Percentiles rank a stretch among this genome's conserved stretches.
Evolutionary conservation across 768 basidiomycete genomes (phyloP).

Genomic region (Tulasnella sp.): DNA sequence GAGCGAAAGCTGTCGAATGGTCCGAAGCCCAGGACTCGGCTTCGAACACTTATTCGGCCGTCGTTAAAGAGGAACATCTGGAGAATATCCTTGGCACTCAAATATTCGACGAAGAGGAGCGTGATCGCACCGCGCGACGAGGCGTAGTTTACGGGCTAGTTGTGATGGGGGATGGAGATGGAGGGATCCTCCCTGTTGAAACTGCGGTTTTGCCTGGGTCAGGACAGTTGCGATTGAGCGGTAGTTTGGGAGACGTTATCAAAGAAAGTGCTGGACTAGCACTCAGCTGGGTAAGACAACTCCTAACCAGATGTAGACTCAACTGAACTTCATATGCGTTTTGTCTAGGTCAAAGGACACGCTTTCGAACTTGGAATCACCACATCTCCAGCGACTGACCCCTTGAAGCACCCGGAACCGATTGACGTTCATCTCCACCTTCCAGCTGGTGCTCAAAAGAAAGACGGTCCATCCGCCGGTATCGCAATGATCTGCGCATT

Average conservation of each 20-base stretch:
- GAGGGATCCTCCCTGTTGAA: constrained; percentile 77
- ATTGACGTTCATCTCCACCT: constrained; percentile 84
- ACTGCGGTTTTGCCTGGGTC: constrained; percentile 65
- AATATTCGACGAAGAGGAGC: constrained; percentile 58
- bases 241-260: constrained; percentile 76
- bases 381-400: constrained; percentile 53
- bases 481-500: constrained; percentile 59
- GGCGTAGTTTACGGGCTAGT: constrained; percentile 81
- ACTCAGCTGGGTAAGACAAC: constrained; percentile 66
- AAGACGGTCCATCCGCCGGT: constrained; percentile 40
- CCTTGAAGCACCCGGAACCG: constrained; percentile 55
- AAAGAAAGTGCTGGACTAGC: constrained; percentile 86
- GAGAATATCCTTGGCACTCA: constrained; percentile 75
- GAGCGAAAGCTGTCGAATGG: constrained; percentile 89
- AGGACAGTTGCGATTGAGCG: constrained; percentile 67
- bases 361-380: constrained; percentile 74
- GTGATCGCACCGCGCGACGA: constrained; percentile 56
- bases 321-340: background rate
- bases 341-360: constrained; percentile 43
- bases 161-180: constrained; percentile 77
- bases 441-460: constrained; percentile 83
- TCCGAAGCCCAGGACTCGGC: constrained; percentile 36
- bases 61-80: constrained; percentile 60
- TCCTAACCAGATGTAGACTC: background rate
- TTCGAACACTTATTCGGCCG: constrained; percentile 38